Evolutionary conservation across 2,329 filamentous ascomycete genomes (phyloP).

Genomic region (Coniella lustricola): DNA sequence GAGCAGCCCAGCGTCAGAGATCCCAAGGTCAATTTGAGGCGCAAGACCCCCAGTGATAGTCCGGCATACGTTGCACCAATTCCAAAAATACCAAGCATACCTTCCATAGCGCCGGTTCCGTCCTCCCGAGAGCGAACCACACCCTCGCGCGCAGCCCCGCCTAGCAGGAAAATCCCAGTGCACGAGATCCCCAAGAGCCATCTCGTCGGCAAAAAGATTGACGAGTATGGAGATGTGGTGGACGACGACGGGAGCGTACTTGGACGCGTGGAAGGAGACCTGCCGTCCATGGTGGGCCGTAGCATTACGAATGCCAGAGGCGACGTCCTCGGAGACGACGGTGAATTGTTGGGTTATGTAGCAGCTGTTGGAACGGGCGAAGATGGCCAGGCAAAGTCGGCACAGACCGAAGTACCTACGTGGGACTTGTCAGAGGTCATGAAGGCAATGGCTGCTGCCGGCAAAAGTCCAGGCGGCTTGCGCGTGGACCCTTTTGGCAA

Average conservation of each 20-base stretch:
- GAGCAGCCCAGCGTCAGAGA: neutral
- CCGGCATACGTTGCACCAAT: conserved; percentile 35
- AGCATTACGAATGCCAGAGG: conserved; percentile 37
- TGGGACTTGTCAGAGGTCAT: conserved; percentile 28
- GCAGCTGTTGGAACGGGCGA: conserved; percentile 31
- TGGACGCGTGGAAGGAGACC: conserved; percentile 45
- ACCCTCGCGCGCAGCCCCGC: neutral
- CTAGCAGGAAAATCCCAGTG: conserved; percentile 23
- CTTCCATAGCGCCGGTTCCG: conserved; percentile 20
- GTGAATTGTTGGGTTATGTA: conserved; percentile 38
- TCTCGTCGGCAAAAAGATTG: conserved; percentile 41
- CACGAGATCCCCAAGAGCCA: conserved; percentile 22
- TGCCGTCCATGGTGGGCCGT: conserved; percentile 47
- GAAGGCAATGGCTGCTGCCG: conserved; percentile 17
- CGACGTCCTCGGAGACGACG: conserved; percentile 37
- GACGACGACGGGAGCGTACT: conserved; percentile 43
- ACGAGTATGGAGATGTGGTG: conserved; percentile 49
- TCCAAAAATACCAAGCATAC: conserved; percentile 28
- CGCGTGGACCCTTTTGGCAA: conserved; percentile 39
- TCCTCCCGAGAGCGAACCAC: neutral
- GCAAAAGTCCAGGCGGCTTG: conserved; percentile 27
- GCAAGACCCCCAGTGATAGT: conserved; percentile 17
- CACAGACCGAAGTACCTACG: conserved; percentile 20
- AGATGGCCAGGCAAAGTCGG: conserved; percentile 17
- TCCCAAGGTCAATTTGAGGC: conserved; percentile 8